A percentile compares a stretch with the other conserved stretches of the same genome.
phyloP scores from a whole-genome alignment of 2,329 filamentous ascomycete genomes.

The Penicillium hordei region DNA sequence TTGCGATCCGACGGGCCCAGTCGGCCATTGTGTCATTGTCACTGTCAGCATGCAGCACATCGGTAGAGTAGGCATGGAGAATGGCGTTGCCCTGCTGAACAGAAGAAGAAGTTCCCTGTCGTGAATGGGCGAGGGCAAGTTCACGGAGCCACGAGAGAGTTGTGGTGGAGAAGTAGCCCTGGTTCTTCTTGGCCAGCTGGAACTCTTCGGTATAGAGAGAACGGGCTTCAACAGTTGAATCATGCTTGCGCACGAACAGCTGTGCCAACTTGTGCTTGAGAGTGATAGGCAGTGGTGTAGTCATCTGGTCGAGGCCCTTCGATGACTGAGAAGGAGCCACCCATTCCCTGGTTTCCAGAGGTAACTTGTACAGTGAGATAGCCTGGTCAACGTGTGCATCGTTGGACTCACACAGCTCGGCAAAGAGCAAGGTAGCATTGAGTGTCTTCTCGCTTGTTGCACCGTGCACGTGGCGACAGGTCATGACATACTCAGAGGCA shows the following conservation, averaged over 20 bases:
- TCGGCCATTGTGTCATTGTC: conserved; percentile 48
- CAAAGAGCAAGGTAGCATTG: conserved; percentile 42
- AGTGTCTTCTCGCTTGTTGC: conserved; percentile 38
- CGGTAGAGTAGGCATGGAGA: conserved; percentile 43
- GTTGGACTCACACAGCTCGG: conserved; percentile 48
- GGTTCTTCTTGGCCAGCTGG: conserved; percentile 44
- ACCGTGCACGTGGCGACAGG: conserved; percentile 43
- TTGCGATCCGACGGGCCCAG: conserved; percentile 48
- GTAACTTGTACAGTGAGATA: conserved; percentile 48
- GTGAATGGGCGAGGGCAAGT: conserved; percentile 45
- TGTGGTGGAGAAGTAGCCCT: conserved; percentile 49
- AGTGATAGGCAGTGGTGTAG: conserved; percentile 42
- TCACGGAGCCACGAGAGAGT: conserved; percentile 48
- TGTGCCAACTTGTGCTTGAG: conserved; percentile 54
- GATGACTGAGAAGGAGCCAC: conserved; percentile 33
- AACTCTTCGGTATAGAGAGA: conserved; percentile 46
- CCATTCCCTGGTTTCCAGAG: conserved; percentile 44
- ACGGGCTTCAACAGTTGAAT: conserved; percentile 41
- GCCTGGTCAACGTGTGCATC: conserved; percentile 49
- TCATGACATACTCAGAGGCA: conserved; percentile 51
- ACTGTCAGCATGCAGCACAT: conserved; percentile 43
- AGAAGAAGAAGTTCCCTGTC: conserved; percentile 41
- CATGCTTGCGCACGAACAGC: conserved; percentile 47
- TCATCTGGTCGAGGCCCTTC: conserved; percentile 34
- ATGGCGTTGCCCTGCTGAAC: conserved; percentile 40